Base-by-base conservation (phyloP, 2,329 filamentous ascomycete species). In the Claviceps sp. region DNA sequence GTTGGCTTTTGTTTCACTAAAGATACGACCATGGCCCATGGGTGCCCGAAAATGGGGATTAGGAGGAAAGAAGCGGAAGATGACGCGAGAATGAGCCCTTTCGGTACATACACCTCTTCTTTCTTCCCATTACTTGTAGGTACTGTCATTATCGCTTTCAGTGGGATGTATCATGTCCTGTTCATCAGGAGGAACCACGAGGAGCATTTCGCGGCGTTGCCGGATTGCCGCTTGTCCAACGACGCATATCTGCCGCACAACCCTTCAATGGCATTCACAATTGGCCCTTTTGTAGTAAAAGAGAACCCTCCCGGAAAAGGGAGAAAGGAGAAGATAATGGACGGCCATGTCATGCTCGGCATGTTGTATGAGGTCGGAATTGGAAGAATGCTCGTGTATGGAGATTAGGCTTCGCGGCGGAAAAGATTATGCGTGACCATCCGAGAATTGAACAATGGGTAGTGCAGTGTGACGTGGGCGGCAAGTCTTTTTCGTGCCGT, bases 381-480 rank as follows among this genome's bases (percentile, higher is more conserved):
- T 14, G 36, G 7, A 26, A 49, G 34, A 16, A 16, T 29, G 29
- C 36, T 48, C 36, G 46, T 29, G 20, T 40, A 40, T 23, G 44
- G n/a, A 46, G 16, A 34, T 34, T 13, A 3, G 16, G 26, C 26
- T 26, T 11, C 11, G 29, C 26, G 5, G 11, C 29, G 9, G 11
- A 5, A 26, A 23, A 42, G 47, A 49, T 49, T 49, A 42, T 49
- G 47, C 47, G 42, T 36, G 47, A 36, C 47, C 47, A 49, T 49
- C 34, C 47, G 47, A 49, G 38, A 8, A 43, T 9, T 14, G 42
- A 23, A 36, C 11, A 39, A n/a, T 13, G 39, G 9, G 47, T 49
- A 17, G 23, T 49, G 17, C 47, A 44, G 47, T 49, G 38, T 17
- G 39, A 49, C 47, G 47, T 49, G 47, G 23, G 47, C 39, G 39